Conservation (phyloP, 139 green algal genomes). For the Tetraselmis chui region DNA sequence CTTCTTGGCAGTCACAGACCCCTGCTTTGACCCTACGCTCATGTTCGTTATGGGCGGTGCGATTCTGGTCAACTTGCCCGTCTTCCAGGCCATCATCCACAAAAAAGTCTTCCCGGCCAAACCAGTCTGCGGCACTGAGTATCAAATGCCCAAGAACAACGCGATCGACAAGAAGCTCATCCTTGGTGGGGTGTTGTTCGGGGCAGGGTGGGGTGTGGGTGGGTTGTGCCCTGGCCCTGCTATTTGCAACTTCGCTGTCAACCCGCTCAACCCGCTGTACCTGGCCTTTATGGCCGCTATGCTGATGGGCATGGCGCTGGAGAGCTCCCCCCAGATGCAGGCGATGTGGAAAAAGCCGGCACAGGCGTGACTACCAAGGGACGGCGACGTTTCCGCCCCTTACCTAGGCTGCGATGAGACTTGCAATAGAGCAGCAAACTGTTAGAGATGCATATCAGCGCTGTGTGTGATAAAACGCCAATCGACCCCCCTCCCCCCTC, state of each 20-base stretch:
- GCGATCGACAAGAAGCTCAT: slow-evolving; percentile 56
- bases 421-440: no score
- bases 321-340: not conserved
- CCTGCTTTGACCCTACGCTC: slow-evolving; percentile 52
- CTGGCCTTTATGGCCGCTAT: not conserved
- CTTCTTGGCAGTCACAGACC: slow-evolving; percentile 30
- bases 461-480: no score
- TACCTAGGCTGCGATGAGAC: no score
- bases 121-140: slow-evolving; percentile 14
- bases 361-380: not conserved
- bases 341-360: not conserved
- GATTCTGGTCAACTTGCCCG: slow-evolving; percentile 44
- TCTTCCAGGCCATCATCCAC: slow-evolving; percentile 25
- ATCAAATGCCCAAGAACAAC: slow-evolving; percentile 35
- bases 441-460: no score
- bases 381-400: no score
- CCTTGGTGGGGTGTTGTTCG: slow-evolving; percentile 60
- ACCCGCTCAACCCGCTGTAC: not conserved
- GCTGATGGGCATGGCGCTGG: not conserved
- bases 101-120: slow-evolving; percentile 3
- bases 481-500: no score
- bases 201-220: slow-evolving; percentile 61
- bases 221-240: slow-evolving; percentile 72
- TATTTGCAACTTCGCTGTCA: slow-evolving; percentile 34
- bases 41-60: slow-evolving; percentile 71